A percentile compares a stretch with the other conserved stretches of the same genome.
Conservation (phyloP, 306 rosid species). For the Quercus variabilis region DNA sequence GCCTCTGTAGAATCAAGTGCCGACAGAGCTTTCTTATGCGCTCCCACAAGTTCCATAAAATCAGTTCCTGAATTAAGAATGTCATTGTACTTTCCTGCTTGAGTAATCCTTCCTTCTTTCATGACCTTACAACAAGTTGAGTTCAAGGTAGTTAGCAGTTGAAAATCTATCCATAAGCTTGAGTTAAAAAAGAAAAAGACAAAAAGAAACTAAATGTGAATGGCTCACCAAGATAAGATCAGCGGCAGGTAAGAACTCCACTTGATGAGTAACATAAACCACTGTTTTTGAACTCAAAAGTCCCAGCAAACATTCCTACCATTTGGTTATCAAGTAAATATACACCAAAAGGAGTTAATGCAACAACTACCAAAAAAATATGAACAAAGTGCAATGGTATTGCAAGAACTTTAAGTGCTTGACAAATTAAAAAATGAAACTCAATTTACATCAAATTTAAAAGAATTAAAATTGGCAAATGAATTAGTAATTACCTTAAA, state of each 20-base stretch:
- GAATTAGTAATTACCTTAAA: slow-evolving; percentile 30
- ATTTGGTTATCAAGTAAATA: neutral
- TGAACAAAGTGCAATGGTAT: neutral
- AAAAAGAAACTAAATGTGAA: neutral
- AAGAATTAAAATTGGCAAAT: neutral
- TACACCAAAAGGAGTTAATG: neutral
- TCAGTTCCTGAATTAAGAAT: slow-evolving; percentile 66
- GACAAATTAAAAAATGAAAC: neutral
- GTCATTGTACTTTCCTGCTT: slow-evolving; percentile 65
- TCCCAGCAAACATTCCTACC: slow-evolving; percentile 77
- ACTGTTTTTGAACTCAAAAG: slow-evolving; percentile 69
- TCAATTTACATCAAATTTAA: neutral
- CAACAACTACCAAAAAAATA: neutral
- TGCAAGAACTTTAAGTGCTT: neutral
- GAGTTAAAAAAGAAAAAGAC: neutral
- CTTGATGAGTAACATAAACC: slow-evolving; percentile 83
- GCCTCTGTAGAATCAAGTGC: slow-evolving; percentile 43
- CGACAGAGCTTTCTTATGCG: slow-evolving; percentile 76
- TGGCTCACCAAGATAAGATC: slow-evolving; percentile 69
- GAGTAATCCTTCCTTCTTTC: slow-evolving; percentile 77
- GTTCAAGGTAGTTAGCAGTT: neutral
- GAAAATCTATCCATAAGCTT: too few relatives aligned
- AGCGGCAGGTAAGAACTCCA: slow-evolving; percentile 82
- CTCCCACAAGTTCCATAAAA: slow-evolving; percentile 82
- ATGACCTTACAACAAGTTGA: slow-evolving; percentile 46